Base-by-base conservation (phyloP, 768 basidiomycete genomes). In the Auriscalpium microsporum region DNA sequence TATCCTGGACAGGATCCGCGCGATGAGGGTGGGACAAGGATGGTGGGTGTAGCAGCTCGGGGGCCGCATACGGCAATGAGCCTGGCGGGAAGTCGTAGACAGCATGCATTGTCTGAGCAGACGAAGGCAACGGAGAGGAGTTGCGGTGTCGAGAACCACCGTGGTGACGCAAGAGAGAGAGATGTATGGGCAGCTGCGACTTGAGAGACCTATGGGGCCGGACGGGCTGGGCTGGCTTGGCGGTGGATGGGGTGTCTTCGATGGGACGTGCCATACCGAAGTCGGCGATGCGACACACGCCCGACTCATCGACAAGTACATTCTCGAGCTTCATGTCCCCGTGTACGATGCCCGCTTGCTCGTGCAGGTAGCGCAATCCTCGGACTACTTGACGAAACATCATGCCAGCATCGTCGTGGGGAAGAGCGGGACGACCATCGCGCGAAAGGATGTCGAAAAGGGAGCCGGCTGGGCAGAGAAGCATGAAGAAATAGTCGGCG, bases 301-400 rank as follows among this genome's bases (percentile, higher is more conserved):
- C 87, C 75, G 81, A 83, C 67, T 90, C 87, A 68, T 94, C 91
- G 52, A 94, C 84, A 45, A 98, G 81, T 49, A 98, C 83, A 73
- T 99, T 99, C 72, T 98, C 96, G 56, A 96, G 81, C 74, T 99
- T 99, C 69, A 99, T 75, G 72, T 99, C 96, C 63, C 93, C 81
- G 73, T 99, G 95, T 53, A 94, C 87, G 62, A 87, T 81, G 8
- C 78, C 71, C 28, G 83, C 86, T 44, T 80, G 79, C 56, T 86
- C 81, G 68, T 95, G 92, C 65, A 95, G 70, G 71, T 94, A 94
- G 52, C 82, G 78, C 65, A 94, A 70, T 17, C 89, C 91, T 53
- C 86, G 75, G 50, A 90, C 88, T 61, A 94, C 79, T 74, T 94
- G 90, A 53, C 85, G 78, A 66, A 94, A 91, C 79, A 91, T 83